These are phyloP conservation scores for Termitomyces sp. DNA, from an alignment of 768 basidiomycete species.

Conservation along the genomic window DNA sequence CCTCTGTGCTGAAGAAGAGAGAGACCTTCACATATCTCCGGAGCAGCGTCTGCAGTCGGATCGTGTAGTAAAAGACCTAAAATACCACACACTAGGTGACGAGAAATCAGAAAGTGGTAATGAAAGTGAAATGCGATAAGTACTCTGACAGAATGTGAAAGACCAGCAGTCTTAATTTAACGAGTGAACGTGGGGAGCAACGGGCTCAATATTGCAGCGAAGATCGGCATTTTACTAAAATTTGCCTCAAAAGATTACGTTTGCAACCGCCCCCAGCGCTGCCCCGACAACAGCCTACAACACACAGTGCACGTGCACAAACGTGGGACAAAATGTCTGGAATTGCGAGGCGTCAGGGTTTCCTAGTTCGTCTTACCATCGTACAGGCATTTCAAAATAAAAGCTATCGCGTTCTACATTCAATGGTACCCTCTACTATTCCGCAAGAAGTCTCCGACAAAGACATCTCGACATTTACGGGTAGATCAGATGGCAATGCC, in stretches of 20 bases:
- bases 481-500: no score
- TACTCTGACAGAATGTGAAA: conserved; percentile 5
- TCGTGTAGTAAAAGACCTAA: conserved; percentile 85
- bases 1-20: conserved; percentile 94
- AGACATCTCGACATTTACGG: no score
- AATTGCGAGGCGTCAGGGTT: no score
- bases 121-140: background rate
- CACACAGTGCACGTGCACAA: no score
- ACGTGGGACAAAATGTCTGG: no score
- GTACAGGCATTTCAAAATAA: no score
- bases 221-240: conserved; percentile 16
- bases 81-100: conserved; percentile 77
- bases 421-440: no score
- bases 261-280: no score
- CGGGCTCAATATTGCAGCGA: conserved; percentile 4
- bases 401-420: no score
- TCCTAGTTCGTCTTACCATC: no score
- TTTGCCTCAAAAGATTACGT: conserved; percentile 6
- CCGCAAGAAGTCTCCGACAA: no score
- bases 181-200: conserved; percentile 11
- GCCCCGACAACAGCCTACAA: no score
- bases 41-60: conserved; percentile 63
- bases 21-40: conserved; percentile 93
- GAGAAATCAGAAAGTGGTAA: conserved; percentile 9
- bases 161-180: background rate